These are phyloP conservation scores for Cinchona pubescens DNA, from an alignment of 257 asterid genomes.

Conservation along the genomic window DNA sequence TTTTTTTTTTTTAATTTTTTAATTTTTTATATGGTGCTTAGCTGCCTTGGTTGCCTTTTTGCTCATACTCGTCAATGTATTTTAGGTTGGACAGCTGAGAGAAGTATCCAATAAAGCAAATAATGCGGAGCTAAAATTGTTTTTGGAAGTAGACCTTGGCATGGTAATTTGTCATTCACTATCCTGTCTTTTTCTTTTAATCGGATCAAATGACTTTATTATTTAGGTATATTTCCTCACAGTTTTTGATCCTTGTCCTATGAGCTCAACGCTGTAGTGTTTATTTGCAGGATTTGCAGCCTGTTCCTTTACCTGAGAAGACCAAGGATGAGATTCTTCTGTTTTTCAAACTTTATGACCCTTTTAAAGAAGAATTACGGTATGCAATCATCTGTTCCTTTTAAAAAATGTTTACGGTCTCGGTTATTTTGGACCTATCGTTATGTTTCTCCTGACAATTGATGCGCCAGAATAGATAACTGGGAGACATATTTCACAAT, in stretches of 20 bases:
- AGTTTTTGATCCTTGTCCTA: neutral
- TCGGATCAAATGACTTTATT: slow-evolving; percentile 9
- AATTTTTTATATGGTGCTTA: neutral
- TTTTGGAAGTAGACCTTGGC: slow-evolving; percentile 66
- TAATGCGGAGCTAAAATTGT: slow-evolving; percentile 69
- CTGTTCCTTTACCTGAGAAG: slow-evolving; percentile 58
- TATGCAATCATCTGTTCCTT: slow-evolving; percentile 14
- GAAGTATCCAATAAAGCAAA: slow-evolving; percentile 66
- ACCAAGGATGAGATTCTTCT: slow-evolving; percentile 70
- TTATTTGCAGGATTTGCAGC: slow-evolving; percentile 48
- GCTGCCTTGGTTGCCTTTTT: slow-evolving; percentile 13
- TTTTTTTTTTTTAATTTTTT: too few species aligned
- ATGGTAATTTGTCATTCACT: slow-evolving; percentile 40
- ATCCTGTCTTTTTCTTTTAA: slow-evolving; percentile 15
- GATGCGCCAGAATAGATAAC: neutral
- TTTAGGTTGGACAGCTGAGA: slow-evolving; percentile 76
- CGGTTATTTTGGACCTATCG: neutral
- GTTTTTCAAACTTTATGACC: slow-evolving; percentile 72
- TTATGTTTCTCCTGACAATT: neutral
- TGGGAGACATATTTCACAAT: neutral
- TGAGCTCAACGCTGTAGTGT: neutral
- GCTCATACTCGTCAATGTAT: slow-evolving; percentile 10
- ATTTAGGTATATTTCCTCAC: neutral
- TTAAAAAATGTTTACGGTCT: neutral
- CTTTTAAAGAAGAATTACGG: slow-evolving; percentile 66